Base-by-base conservation (phyloP, 106 monocot species). In the Phalaenopsis aphrodite region DNA sequence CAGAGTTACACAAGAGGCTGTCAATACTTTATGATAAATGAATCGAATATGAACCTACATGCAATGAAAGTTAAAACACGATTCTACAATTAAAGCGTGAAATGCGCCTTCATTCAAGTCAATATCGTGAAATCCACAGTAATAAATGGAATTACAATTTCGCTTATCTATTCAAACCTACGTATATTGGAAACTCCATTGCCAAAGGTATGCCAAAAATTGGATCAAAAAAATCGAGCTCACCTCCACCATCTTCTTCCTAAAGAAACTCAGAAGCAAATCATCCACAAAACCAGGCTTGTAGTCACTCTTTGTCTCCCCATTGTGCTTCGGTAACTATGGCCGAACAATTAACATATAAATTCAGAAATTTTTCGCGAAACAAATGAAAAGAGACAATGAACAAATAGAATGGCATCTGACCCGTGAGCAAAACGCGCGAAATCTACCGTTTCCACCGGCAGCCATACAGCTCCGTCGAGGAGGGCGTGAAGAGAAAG, bases 211-310 rank as follows among this genome's bases (percentile, higher is more conserved):
- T 55, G 15, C 36, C 21, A 4, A 72, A 72, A 42, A 52, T 78
- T 24, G 5, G 23, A 11, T 5, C 19, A 41, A 37, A 36, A 21
- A 17, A 47, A 69, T 82, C 55, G 76, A 79, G 55, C 85, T 89
- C 77, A 92, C 90, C 90, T 92, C 86, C 80, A 86, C 92, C 90
- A 92, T 89, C 80, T 88, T 92, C 42, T 58, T 68, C 81, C 92
- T 87, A 41, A 92, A 92, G 69, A 92, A 92, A 17, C 46, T 15
- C 43, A 86, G 81, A 2, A 92, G 71, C 18, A 90, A 10, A 55
- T 81, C 81, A 71, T 92, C 90, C 9, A 90, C 36, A 30, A 78
- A 71, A 4, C 88, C 86, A 5, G 83, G 84, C 56, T 84, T 84
- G 84, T 90, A 88, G 68, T 90, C 84, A 14, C 65, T 12, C 45